Percentiles rank a stretch among this genome's conserved stretches.
Conservation (phyloP, 176 grass and related monocot genomes). For the Melocanna baccifera region DNA sequence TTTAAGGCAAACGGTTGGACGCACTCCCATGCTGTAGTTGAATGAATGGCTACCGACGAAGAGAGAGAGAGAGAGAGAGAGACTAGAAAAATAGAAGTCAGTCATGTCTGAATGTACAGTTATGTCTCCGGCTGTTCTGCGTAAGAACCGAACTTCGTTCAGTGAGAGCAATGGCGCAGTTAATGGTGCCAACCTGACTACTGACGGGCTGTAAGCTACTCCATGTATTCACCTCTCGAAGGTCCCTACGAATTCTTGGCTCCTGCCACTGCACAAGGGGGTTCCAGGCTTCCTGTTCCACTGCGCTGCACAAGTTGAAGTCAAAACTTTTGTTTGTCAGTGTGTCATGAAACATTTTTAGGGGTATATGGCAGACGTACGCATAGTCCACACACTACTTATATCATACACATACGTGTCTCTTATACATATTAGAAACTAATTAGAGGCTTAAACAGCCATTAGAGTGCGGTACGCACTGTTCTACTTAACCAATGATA, state of each 20-base stretch:
- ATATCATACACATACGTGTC: no score
- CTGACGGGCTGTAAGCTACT: no score
- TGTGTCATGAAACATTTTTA: background rate
- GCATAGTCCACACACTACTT: no score
- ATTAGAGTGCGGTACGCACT: no score
- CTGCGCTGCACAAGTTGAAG: background rate
- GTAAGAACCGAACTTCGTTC: constrained; percentile 7
- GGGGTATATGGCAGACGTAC: no score
- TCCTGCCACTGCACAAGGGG: background rate
- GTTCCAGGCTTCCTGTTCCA: background rate
- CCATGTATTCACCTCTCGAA: no score
- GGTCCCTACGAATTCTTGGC: background rate
- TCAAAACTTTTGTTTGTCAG: background rate
- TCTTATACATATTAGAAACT: no score
- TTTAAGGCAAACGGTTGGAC: constrained; percentile 3
- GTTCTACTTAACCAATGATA: no score
- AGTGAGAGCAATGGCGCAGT: background rate
- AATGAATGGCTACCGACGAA: constrained; percentile 14
- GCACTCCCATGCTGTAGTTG: background rate
- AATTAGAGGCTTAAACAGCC: no score
- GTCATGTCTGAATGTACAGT: background rate
- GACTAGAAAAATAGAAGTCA: background rate
- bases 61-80: no score
- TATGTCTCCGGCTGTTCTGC: background rate
- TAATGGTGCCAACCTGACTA: background rate